phyloP scores from a whole-genome alignment of 2,329 filamentous ascomycete genomes.

The Calonectria multiphialidica region DNA sequence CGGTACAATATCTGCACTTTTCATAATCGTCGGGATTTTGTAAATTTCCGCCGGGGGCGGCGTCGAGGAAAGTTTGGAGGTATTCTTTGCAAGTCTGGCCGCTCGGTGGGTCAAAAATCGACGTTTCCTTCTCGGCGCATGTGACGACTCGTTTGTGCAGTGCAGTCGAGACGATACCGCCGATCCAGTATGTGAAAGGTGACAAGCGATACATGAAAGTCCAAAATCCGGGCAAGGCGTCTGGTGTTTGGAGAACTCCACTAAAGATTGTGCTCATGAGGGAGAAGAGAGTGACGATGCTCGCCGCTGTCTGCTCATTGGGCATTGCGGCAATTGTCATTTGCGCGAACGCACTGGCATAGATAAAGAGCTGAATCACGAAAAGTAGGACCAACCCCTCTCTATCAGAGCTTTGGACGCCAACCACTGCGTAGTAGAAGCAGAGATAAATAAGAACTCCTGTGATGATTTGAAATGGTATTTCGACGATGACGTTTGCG shows the following conservation, averaged over 20 bases:
- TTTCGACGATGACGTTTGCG: conserved; percentile 78
- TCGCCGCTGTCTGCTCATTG: conserved; percentile 75
- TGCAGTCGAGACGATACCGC: conserved; percentile 75
- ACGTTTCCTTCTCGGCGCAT: conserved; percentile 69
- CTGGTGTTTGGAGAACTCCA: conserved; percentile 71
- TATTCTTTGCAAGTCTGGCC: conserved; percentile 75
- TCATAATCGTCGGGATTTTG: conserved; percentile 68
- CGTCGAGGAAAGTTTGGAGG: conserved; percentile 65
- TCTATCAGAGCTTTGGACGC: conserved; percentile 62
- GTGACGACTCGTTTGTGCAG: conserved; percentile 65
- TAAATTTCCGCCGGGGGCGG: conserved; percentile 71
- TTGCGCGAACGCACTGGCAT: conserved; percentile 78
- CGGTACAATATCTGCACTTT: conserved; percentile 76
- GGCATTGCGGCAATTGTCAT: conserved; percentile 80
- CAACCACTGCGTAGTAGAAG: conserved; percentile 77
- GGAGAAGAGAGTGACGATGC: conserved; percentile 70
- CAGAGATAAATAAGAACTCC: conserved; percentile 72
- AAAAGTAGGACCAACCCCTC: conserved; percentile 76
- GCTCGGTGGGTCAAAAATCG: conserved; percentile 72
- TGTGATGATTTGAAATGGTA: conserved; percentile 77
- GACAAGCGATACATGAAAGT: conserved; percentile 79
- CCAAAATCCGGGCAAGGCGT: conserved; percentile 77
- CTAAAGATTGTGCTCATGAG: conserved; percentile 72
- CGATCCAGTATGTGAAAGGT: conserved; percentile 77
- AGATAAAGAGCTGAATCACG: conserved; percentile 76